These are phyloP conservation scores for Gracilaria vermiculophylla DNA, from an alignment of 23 red algal genomes.

Conservation along the genomic window DNA sequence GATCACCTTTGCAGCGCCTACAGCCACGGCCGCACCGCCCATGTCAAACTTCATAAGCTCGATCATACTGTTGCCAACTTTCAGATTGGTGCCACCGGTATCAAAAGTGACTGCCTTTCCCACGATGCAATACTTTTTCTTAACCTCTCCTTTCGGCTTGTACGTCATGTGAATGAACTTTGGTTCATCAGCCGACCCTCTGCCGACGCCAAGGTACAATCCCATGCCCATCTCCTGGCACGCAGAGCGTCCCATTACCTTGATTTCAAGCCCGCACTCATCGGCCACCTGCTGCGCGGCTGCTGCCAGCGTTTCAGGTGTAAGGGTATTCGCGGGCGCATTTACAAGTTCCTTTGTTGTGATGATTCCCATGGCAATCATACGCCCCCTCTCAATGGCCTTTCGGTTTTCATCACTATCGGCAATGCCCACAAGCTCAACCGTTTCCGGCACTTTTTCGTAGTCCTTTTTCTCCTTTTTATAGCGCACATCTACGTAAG, in stretches of 20 bases:
- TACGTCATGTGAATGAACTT: conserved; percentile 99
- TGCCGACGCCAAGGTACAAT: conserved; percentile 84
- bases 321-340: conserved; percentile 90
- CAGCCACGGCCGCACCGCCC: conserved; percentile 82
- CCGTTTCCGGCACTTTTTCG: conserved; percentile 30
- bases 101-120: conserved; percentile 96
- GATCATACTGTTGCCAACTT: conserved; percentile 86
- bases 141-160: conserved; percentile 57
- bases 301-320: conserved; percentile 74
- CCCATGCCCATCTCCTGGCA: conserved; percentile 94
- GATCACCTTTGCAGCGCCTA: conserved; percentile 88
- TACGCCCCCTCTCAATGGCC: conserved; percentile 38
- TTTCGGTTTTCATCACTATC: not conserved
- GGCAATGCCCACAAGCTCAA: conserved; percentile 31
- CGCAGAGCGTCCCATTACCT: conserved; percentile 79
- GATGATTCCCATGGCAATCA: conserved; percentile 65
- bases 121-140: conserved; percentile 88
- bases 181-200: conserved; percentile 81
- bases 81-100: conserved; percentile 97
- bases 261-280: conserved; percentile 51
- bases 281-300: conserved; percentile 67
- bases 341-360: conserved; percentile 85
- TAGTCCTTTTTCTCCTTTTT: conserved; percentile 70
- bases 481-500: conserved; percentile 75
- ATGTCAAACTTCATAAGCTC: conserved; percentile 99